Evolutionary conservation across 1,284 basidiomycete species (phyloP), one percentile per base, ranked within the genome.

Genomic region (Cryptococcus hybrid): DNA sequence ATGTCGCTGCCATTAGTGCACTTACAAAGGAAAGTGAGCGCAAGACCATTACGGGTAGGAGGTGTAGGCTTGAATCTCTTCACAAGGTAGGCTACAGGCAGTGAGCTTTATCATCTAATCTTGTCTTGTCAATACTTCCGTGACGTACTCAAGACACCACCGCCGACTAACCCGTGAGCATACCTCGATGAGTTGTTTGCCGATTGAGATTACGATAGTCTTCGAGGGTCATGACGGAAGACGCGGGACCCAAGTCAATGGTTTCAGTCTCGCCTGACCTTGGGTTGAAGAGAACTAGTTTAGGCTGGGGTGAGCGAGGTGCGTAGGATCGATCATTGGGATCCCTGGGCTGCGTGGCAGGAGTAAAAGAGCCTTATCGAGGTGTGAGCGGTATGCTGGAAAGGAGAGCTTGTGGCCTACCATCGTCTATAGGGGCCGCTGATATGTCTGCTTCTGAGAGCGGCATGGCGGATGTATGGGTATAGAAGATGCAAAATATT

Each of bases 21-120:
- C 67, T 45, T 40, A 69, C 67, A 55, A 30, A 71, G 44, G 52
- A 71, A 71, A 6, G 63, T 67, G 12, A 66, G 39, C 5, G 64
- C 58, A 11, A 71, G 54, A 5, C 57, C 65, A 52, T 69, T 71
- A 43, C 52, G 55, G 46, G 51, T 68, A 7, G 59, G 63, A 4
- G 46, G 53, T 38, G 51, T 61, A 7, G 59, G 54, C 39, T 55
- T 54, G n/a, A 59, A 57, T 24, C 58, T 39, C 47, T 53, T 63
- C 46, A 63, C 49, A 13, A 55, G 24, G 43, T 61, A 61, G 11
- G 59, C 59, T 61, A 44, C 37, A 43, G 37, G 15, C 7, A 40
- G 15, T 42, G 34, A 48, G 18, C 24, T 39, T n/a, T 39, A 47
- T 15, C 15, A 18, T 24, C 12, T 45, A 7, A 43, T n/a, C 5